Evolutionary conservation across 2,329 filamentous ascomycete genomes (phyloP).

Genomic region (Exophiala dermatitidis): DNA sequence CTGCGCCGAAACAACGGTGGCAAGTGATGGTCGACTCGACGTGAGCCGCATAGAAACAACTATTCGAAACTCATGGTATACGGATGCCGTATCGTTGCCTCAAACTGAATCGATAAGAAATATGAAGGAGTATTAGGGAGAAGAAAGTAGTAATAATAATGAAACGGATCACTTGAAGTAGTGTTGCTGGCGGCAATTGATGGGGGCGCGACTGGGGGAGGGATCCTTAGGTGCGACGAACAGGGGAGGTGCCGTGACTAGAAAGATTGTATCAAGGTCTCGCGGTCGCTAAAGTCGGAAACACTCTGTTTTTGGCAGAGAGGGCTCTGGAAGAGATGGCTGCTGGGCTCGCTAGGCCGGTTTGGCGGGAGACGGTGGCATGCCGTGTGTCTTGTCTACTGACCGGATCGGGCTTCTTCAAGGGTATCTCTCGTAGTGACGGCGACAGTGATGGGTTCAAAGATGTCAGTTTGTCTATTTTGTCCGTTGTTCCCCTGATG

Average conservation of each 20-base stretch:
- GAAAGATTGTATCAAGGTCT: neutral
- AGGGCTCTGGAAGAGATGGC: neutral
- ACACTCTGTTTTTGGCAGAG: neutral
- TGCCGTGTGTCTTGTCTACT: neutral
- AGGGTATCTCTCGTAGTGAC: neutral
- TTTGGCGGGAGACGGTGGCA: neutral
- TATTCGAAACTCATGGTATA: no score
- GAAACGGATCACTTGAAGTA: neutral
- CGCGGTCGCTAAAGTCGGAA: neutral
- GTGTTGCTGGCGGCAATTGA: neutral
- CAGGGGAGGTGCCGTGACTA: slow-evolving; percentile 1
- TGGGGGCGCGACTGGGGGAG: neutral
- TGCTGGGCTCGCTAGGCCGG: neutral
- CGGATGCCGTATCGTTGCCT: no score
- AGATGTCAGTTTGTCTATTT: neutral
- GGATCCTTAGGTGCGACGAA: neutral
- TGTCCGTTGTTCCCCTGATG: neutral
- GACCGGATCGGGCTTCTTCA: neutral
- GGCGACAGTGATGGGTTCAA: neutral
- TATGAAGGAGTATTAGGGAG: neutral
- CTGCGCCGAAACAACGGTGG: no score
- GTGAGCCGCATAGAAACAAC: no score
- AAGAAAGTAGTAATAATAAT: no score
- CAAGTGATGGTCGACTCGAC: no score
- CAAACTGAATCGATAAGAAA: neutral